Conservation (phyloP, 2,329 filamentous ascomycete species). For the Paecilomyces niveus region DNA sequence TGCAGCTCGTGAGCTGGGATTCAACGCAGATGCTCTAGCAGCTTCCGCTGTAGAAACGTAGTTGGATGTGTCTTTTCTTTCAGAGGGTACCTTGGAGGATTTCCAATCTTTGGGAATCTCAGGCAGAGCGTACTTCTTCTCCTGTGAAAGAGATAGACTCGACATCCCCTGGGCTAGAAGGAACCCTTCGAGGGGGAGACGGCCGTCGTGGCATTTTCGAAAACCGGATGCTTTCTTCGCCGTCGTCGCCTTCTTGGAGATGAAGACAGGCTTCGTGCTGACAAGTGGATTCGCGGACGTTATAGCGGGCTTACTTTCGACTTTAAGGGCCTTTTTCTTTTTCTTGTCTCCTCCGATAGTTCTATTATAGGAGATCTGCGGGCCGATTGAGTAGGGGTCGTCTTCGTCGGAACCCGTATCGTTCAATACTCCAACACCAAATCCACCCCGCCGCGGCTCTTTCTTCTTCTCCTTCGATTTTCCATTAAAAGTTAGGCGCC, state of each 20-base stretch:
- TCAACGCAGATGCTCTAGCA: slow-evolving; percentile 66
- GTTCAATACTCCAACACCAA: slow-evolving; percentile 84
- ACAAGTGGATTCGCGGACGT: slow-evolving; percentile 57
- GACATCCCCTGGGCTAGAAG: slow-evolving; percentile 54
- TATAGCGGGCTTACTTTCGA: slow-evolving; percentile 30
- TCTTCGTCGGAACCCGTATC: slow-evolving; percentile 94
- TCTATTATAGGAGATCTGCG: slow-evolving; percentile 79
- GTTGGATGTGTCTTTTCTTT: slow-evolving; percentile 22
- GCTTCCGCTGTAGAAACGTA: slow-evolving; percentile 68
- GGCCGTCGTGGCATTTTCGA: slow-evolving; percentile 75
- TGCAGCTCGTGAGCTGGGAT: slow-evolving; percentile 68
- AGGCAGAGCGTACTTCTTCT: slow-evolving; percentile 39
- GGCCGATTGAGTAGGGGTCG: slow-evolving; percentile 86
- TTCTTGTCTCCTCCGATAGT: slow-evolving; percentile 75
- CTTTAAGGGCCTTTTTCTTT: slow-evolving; percentile 49
- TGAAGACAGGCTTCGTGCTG: slow-evolving; percentile 64
- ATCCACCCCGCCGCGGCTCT: slow-evolving; percentile 53
- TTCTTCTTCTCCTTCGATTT: slow-evolving; percentile 51
- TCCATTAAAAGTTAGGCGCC: slow-evolving; percentile 20
- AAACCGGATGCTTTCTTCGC: slow-evolving; percentile 42
- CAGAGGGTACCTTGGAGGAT: slow-evolving; percentile 47
- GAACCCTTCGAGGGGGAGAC: slow-evolving; percentile 73
- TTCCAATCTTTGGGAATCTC: slow-evolving; percentile 57
- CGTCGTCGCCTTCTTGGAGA: slow-evolving; percentile 56
- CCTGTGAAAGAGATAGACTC: slow-evolving; percentile 40